phyloP scores from a whole-genome alignment of 2,329 filamentous ascomycete species.

The Ilyonectria sp. region DNA sequence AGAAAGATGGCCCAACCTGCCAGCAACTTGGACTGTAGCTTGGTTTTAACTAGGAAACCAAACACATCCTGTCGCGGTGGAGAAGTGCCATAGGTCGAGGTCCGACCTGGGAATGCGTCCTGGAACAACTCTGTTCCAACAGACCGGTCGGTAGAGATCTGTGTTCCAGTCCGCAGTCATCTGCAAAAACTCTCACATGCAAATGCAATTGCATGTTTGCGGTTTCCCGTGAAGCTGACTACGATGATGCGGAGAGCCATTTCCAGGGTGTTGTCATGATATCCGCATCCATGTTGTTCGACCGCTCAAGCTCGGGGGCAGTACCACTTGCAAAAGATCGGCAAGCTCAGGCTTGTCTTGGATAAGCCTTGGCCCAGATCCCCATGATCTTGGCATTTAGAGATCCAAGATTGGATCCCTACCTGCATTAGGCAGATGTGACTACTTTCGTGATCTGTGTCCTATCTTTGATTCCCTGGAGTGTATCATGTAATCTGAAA shows the following conservation, averaged over 20 bases:
- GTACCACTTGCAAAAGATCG: background rate
- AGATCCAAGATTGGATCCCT: conserved; percentile 17
- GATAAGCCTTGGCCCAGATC: background rate
- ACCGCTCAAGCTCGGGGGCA: background rate
- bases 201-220: background rate
- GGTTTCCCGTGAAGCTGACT: background rate
- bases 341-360: background rate
- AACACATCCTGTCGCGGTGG: background rate
- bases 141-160: background rate
- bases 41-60: conserved; percentile 81
- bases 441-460: conserved; percentile 7
- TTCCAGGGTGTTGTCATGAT: background rate
- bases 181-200: background rate
- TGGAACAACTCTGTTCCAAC: background rate
- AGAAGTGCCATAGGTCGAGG: background rate
- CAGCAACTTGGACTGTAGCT: conserved; percentile 92
- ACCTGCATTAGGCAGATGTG: conserved; percentile 5
- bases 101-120: background rate
- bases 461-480: background rate
- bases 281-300: background rate
- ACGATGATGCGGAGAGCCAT: background rate
- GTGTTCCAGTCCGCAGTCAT: background rate
- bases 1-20: conserved; percentile 92
- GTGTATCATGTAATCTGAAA: background rate
- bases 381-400: background rate